Conservation (phyloP, 768 basidiomycete genomes). For the Gymnopilus junonius region DNA sequence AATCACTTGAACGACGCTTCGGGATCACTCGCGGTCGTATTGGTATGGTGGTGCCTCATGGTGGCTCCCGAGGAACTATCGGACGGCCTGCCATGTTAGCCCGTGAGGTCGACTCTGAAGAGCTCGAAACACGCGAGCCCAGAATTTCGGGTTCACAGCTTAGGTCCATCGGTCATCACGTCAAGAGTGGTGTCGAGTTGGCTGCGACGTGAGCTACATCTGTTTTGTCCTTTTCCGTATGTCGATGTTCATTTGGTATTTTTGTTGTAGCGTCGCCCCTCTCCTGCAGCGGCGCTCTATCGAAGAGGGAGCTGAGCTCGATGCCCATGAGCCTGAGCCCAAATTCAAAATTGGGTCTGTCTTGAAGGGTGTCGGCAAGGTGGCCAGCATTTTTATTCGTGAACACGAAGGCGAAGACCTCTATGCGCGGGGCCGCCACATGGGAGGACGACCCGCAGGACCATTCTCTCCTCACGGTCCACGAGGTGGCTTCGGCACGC, state of each 20-base stretch:
- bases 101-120: not conserved
- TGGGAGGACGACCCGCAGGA: not conserved
- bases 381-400: not conserved
- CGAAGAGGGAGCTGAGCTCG: not conserved
- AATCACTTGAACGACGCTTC: not conserved
- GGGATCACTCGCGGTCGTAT: no score
- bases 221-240: not conserved
- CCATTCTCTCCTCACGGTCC: no score
- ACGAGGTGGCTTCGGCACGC: no score
- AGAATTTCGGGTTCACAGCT: not conserved
- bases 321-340: not conserved
- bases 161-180: not conserved
- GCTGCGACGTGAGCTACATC: not conserved
- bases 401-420: not conserved
- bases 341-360: not conserved
- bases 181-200: not conserved
- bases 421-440: no score
- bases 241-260: not conserved
- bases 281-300: not conserved
- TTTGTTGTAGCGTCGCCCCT: not conserved
- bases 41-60: not conserved
- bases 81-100: not conserved
- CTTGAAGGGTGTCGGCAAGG: not conserved
- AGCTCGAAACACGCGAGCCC: not conserved
- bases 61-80: not conserved